phyloP scores from a whole-genome alignment of 2,329 filamentous ascomycete species.

The Colletotrichum camelliae region DNA sequence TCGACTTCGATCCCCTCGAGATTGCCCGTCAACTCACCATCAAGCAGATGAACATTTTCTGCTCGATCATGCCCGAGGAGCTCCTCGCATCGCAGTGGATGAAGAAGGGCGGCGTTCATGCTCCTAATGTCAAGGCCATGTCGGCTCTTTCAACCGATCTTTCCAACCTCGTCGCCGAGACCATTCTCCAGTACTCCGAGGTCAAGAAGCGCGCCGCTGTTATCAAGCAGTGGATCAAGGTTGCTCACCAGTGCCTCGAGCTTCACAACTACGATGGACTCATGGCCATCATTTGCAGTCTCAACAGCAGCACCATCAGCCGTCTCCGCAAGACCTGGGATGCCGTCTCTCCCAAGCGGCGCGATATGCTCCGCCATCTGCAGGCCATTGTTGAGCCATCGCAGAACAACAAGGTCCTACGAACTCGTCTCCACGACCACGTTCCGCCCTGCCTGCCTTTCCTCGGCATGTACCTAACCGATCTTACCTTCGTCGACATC shows the following conservation, averaged over 20 bases:
- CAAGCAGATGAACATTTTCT: slow-evolving; percentile 91
- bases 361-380: slow-evolving; percentile 77
- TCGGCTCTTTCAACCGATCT: slow-evolving; percentile 90
- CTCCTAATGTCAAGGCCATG: slow-evolving; percentile 93
- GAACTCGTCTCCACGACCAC: slow-evolving; percentile 82
- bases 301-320: slow-evolving; percentile 90
- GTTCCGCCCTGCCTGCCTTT: slow-evolving; percentile 94
- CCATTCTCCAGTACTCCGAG: slow-evolving; percentile 86
- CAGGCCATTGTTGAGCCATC: slow-evolving; percentile 87
- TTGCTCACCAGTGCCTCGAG: slow-evolving; percentile 84
- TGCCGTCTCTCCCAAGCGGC: slow-evolving; percentile 81
- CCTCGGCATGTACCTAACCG: slow-evolving; percentile 94
- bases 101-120: slow-evolving; percentile 80
- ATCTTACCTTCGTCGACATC: slow-evolving; percentile 94
- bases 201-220: slow-evolving; percentile 87
- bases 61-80: slow-evolving; percentile 89
- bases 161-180: slow-evolving; percentile 91
- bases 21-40: slow-evolving; percentile 90
- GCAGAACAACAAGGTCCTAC: slow-evolving; percentile 88
- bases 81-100: slow-evolving; percentile 93
- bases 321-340: slow-evolving; percentile 95
- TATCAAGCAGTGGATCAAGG: slow-evolving; percentile 99
- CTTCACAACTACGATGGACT: slow-evolving; percentile 95
- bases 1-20: slow-evolving; percentile 92
- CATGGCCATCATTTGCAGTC: slow-evolving; percentile 94